These are phyloP conservation scores for Discostella pseudostelligera DNA, from an alignment of 108 stramenopile species.

Conservation along the genomic window DNA sequence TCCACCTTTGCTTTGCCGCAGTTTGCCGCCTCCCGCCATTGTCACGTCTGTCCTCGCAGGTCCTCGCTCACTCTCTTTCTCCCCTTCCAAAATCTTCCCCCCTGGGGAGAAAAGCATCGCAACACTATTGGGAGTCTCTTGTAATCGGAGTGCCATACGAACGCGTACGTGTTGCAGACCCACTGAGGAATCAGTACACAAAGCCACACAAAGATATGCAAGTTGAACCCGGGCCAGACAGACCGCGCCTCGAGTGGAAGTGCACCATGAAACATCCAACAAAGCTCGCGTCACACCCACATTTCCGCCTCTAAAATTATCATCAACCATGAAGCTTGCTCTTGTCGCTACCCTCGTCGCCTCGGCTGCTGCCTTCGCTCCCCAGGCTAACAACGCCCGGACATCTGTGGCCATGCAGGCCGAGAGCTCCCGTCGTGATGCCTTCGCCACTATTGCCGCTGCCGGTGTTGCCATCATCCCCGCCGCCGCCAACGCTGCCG, in stretches of 20 bases:
- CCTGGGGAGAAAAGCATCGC: background rate
- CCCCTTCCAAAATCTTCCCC: no score
- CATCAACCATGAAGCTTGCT: constrained; percentile 79
- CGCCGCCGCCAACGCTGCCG: constrained; percentile 79
- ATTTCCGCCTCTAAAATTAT: background rate
- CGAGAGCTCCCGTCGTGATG: constrained; percentile 74
- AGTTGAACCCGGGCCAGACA: constrained; percentile 11
- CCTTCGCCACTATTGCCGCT: constrained; percentile 67
- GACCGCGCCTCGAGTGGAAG: background rate
- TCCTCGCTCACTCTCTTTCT: background rate
- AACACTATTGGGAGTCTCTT: background rate
- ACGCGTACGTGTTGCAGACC: background rate
- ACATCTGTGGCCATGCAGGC: constrained; percentile 29
- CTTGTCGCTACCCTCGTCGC: constrained; percentile 73
- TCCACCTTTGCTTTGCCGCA: no score
- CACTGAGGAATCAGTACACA: no score
- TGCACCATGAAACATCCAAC: background rate
- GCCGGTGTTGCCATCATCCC: constrained; percentile 77
- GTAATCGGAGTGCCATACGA: background rate
- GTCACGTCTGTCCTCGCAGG: no score
- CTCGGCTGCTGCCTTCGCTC: constrained; percentile 74
- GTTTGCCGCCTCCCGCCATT: no score
- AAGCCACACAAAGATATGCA: constrained; percentile 7
- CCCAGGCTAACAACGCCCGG: constrained; percentile 40
- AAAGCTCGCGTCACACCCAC: no score